Evolutionary conservation across 176 grass and related monocot genomes (phyloP).

Genomic region (Carex kokanica): DNA sequence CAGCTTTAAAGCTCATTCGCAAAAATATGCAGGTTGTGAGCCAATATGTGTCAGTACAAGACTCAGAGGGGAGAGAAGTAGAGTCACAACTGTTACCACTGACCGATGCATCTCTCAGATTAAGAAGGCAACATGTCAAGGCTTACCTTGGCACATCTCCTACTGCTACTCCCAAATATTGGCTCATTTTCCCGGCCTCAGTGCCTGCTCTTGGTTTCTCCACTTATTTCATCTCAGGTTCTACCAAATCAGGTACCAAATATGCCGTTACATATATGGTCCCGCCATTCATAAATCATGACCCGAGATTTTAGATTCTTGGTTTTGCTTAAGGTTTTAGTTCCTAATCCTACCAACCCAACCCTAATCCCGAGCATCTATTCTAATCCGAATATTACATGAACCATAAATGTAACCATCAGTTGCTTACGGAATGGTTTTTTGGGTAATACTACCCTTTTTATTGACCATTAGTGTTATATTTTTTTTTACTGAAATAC

Average conservation of each 20-base stretch:
- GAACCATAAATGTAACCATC: background rate
- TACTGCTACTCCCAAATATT: constrained; percentile 65
- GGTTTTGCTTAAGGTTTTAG: background rate
- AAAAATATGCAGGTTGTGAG: constrained; percentile 56
- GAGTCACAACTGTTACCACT: constrained; percentile 87
- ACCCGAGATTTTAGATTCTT: background rate
- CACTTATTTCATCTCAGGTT: constrained; percentile 76
- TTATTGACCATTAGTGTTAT: background rate
- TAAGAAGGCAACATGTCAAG: constrained; percentile 66
- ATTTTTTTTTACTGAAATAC: background rate
- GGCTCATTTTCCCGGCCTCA: constrained; percentile 81
- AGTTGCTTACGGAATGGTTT: background rate
- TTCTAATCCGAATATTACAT: background rate
- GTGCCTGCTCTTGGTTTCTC: constrained; percentile 75
- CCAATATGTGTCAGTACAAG: constrained; percentile 66
- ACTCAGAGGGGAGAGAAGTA: constrained; percentile 81
- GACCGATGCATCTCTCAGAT: constrained; percentile 39
- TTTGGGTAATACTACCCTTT: background rate
- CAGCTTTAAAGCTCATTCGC: constrained; percentile 18
- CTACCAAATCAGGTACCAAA: constrained; percentile 56
- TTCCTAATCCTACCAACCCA: background rate
- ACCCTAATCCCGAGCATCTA: background rate
- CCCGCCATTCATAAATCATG: background rate
- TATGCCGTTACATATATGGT: constrained; percentile 11
- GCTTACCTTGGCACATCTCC: constrained; percentile 53